phyloP scores from a whole-genome alignment of 1,139 yeast species.

The Scheffersomyces illinoinensis region DNA sequence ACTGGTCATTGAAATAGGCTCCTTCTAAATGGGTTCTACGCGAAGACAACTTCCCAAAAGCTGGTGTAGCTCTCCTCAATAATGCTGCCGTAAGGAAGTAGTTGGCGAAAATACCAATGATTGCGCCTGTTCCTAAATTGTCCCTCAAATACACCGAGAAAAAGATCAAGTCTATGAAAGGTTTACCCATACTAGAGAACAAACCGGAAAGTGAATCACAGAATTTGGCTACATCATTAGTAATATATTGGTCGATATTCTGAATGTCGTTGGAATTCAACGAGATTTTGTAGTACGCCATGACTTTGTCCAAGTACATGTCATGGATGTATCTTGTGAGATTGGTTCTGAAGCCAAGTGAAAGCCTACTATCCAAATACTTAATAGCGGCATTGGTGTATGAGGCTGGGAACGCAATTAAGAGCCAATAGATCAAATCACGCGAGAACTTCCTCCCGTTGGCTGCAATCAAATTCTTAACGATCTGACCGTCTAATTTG shows the following conservation, averaged over 20 bases:
- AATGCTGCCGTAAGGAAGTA: constrained; percentile 79
- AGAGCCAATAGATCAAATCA: constrained; percentile 83
- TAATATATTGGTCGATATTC: constrained; percentile 73
- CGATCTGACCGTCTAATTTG: constrained; percentile 88
- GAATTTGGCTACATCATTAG: constrained; percentile 82
- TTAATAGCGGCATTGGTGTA: constrained; percentile 91
- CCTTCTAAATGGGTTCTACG: constrained; percentile 82
- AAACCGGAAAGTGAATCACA: constrained; percentile 81
- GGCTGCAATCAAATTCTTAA: constrained; percentile 83
- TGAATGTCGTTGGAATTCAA: constrained; percentile 46
- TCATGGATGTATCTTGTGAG: constrained; percentile 88
- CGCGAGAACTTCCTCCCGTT: constrained; percentile 73
- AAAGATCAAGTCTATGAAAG: constrained; percentile 83
- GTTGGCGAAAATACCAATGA: constrained; percentile 77
- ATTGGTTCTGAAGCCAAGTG: constrained; percentile 83
- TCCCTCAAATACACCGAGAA: constrained; percentile 83
- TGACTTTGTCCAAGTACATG: constrained; percentile 75
- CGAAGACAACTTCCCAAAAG: constrained; percentile 80
- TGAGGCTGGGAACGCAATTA: constrained; percentile 90
- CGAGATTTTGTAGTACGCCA: constrained; percentile 78
- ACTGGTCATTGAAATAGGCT: constrained; percentile 82
- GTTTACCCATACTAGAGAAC: constrained; percentile 89
- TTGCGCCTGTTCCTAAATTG: constrained; percentile 83
- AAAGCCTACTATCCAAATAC: constrained; percentile 72
- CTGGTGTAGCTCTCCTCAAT: constrained; percentile 74